Conservation (phyloP, 2,329 filamentous ascomycete species). For the Diaporthe citriasiana region DNA sequence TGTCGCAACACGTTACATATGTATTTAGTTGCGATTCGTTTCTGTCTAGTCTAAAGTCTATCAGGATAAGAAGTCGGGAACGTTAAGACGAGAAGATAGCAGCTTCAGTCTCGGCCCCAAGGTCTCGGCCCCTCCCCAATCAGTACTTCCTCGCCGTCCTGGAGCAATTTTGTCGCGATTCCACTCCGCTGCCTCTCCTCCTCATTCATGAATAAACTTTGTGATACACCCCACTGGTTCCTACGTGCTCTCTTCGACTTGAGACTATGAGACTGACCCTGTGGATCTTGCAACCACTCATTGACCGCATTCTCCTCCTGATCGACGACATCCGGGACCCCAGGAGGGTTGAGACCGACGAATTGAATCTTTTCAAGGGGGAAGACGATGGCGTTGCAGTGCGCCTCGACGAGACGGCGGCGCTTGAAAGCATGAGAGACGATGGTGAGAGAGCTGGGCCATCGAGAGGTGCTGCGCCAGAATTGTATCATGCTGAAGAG, state of each 20-base stretch:
- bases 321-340: slow-evolving; percentile 45
- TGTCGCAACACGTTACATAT: no score
- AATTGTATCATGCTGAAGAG: slow-evolving; percentile 77
- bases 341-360: slow-evolving; percentile 75
- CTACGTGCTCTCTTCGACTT: slow-evolving; percentile 63
- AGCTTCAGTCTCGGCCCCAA: slow-evolving; percentile 47
- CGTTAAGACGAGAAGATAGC: no score
- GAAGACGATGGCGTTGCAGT: slow-evolving; percentile 74
- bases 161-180: slow-evolving; percentile 52
- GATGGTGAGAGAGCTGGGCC: slow-evolving; percentile 72
- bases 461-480: slow-evolving; percentile 59
- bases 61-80: neutral
- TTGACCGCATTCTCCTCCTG: slow-evolving; percentile 53
- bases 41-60: neutral
- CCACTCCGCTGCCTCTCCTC: slow-evolving; percentile 54
- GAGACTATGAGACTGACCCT: slow-evolving; percentile 61
- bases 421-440: slow-evolving; percentile 80
- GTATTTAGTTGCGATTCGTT: no score
- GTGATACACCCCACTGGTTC: slow-evolving; percentile 63
- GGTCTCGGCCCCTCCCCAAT: slow-evolving; percentile 54
- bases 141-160: slow-evolving; percentile 55
- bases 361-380: slow-evolving; percentile 62
- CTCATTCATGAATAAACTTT: slow-evolving; percentile 59
- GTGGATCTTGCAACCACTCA: slow-evolving; percentile 68
- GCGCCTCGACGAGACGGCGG: slow-evolving; percentile 71